Evolutionary conservation across 2,329 filamentous ascomycete species (phyloP).

Genomic region (Fusarium cyanostomum): DNA sequence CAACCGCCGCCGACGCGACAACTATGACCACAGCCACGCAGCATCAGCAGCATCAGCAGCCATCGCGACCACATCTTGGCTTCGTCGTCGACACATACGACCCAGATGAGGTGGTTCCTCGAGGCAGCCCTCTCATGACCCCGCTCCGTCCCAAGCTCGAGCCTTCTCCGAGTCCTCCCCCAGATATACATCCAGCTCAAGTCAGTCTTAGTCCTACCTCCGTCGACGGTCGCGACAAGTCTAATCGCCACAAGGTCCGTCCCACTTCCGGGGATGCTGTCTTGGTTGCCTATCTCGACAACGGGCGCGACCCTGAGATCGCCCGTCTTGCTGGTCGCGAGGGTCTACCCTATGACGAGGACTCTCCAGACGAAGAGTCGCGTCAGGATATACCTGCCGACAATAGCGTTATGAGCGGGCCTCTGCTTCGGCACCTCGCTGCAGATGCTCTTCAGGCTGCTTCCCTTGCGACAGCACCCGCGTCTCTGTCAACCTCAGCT

Average conservation of each 20-base stretch:
- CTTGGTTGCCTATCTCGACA: conserved; percentile 71
- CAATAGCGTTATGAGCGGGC: conserved; percentile 33
- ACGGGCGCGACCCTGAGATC: conserved; percentile 72
- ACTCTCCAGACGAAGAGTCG: conserved; percentile 36
- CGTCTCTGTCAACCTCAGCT: conserved; percentile 16
- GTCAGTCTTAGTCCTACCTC: conserved; percentile 47
- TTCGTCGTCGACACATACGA: conserved; percentile 52
- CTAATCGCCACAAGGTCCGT: conserved; percentile 62
- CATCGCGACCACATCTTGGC: conserved; percentile 38
- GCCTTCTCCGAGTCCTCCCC: conserved; percentile 47
- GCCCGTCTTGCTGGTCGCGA: conserved; percentile 64
- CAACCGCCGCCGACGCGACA: conserved; percentile 42
- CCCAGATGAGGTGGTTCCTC: conserved; percentile 55
- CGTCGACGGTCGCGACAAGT: conserved; percentile 56
- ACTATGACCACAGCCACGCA: conserved; percentile 49
- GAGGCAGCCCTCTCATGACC: conserved; percentile 54
- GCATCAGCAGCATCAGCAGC: conserved; percentile 47
- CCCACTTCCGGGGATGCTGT: conserved; percentile 72
- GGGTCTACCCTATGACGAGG: conserved; percentile 59
- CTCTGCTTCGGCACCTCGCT: conserved; percentile 46
- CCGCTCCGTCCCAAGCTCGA: conserved; percentile 47
- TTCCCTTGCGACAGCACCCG: conserved; percentile 13
- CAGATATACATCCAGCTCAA: conserved; percentile 50
- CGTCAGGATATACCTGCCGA: conserved; percentile 21
- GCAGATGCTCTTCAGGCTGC: conserved; percentile 47